Evolutionary conservation across 805 yeast genomes (phyloP), one percentile per base, ranked within the genome.

Genomic region (Phaffomyces thermotolerans): DNA sequence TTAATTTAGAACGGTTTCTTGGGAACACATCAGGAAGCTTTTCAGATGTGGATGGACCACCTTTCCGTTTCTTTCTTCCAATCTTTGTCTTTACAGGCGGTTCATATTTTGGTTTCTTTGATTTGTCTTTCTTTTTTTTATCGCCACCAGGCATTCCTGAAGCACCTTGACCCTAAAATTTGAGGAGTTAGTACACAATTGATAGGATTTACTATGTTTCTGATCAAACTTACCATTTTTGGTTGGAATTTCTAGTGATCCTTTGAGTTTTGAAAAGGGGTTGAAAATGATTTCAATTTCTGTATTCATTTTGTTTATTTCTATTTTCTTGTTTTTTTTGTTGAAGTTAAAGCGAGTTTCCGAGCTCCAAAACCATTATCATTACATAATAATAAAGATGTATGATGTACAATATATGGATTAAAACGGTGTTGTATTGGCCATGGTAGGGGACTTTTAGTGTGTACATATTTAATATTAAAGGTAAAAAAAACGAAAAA

Each of bases 11-110:
- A 61, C 99, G 81, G 29, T 96, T 93, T 56, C 81, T 85, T 41
- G 99, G 99, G 58, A 81, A 77, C 33, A 93, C 95, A 39, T 76
- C 73, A 5, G 99, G 99, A 50, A 93, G 75, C 59, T 83, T 88
- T 50, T 76, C 78, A 36, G 81, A 87, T 23, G 95, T 84, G 43
- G 87, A 86, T 42, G 93, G 95, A 8, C 96, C 96, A 40, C 78
- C 76, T 72, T 83, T 88, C 73, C 93, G 81, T 71, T 86, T 85
- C 76, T 88, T 90, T 65, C 87, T 84, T 45, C 96, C 96, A 58
- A 88, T 84, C 52, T 90, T 81, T 7, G 96, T 83, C 66, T 91
- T 95, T 48, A 91, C 97, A 14, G 99, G 99, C 31, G 99, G 98
- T 67, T 93, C 99, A 66, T 91, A 93, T 72, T 90, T 91, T 59